Conservation (phyloP, 2,329 filamentous ascomycete species). For the Penicillium sumatraense region DNA sequence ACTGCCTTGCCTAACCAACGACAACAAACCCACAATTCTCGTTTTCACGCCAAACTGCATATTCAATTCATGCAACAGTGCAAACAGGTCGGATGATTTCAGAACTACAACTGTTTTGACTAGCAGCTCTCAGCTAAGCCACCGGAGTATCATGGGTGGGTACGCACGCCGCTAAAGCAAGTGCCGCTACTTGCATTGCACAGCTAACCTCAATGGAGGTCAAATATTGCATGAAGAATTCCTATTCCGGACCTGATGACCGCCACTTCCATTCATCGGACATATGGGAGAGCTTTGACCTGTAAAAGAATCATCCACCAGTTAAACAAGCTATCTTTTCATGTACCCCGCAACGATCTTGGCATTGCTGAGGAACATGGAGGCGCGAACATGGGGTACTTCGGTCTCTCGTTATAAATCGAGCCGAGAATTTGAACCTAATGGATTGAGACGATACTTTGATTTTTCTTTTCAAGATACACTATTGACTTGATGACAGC, state of each 20-base stretch:
- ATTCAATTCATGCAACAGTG: too few relatives aligned
- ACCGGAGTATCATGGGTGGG: too few relatives aligned
- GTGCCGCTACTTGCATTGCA: not conserved
- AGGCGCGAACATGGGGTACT: too few relatives aligned
- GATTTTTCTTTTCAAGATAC: too few relatives aligned
- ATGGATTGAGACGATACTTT: too few relatives aligned
- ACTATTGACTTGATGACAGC: too few relatives aligned
- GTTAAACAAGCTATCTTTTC: not conserved
- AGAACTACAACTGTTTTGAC: too few relatives aligned
- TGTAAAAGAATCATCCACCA: slow-evolving; percentile 3
- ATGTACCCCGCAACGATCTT: not conserved
- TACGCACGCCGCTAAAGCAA: not conserved
- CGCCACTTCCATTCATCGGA: not conserved
- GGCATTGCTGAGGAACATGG: not conserved
- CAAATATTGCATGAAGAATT: not conserved
- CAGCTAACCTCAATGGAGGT: not conserved
- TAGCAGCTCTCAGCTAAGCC: too few relatives aligned
- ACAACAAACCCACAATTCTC: too few relatives aligned
- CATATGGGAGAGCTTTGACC: not conserved
- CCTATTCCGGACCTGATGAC: not conserved
- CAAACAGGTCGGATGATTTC: too few relatives aligned
- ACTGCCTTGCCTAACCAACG: too few relatives aligned
- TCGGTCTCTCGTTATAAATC: not conserved
- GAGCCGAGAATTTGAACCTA: not conserved
- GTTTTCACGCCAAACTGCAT: too few relatives aligned